phyloP scores from a whole-genome alignment of 169 alveolate species.

The Plasmodium gaboni region DNA sequence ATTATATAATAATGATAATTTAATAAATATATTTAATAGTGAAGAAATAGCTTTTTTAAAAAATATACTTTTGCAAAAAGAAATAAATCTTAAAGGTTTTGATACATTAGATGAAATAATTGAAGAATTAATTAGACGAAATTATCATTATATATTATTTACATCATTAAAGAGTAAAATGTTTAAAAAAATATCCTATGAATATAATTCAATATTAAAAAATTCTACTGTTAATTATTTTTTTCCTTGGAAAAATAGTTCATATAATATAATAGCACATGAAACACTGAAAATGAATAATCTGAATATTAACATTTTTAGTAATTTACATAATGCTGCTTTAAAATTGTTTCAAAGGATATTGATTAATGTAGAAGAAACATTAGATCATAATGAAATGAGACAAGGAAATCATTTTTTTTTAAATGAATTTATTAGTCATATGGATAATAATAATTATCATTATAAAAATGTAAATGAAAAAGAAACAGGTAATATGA shows the following conservation, averaged over 20 bases:
- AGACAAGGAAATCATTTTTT: constrained; percentile 20
- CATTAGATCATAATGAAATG: neutral
- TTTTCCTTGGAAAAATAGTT: constrained; percentile 52
- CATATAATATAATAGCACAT: constrained; percentile 68
- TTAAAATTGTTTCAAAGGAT: constrained; percentile 38
- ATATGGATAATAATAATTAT: constrained; percentile 22
- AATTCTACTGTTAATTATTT: constrained; percentile 73
- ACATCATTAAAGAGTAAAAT: constrained; percentile 57
- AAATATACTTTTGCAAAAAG: constrained; percentile 60
- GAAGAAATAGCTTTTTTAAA: constrained; percentile 74
- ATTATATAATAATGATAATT: constrained; percentile 55
- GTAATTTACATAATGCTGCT: constrained; percentile 52
- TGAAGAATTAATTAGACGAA: constrained; percentile 57
- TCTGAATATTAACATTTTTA: constrained; percentile 53
- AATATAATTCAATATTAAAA: constrained; percentile 54
- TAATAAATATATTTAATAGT: constrained; percentile 66
- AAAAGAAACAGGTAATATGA: neutral
- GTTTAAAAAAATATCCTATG: constrained; percentile 67
- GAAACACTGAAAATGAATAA: constrained; percentile 35
- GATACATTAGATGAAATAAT: constrained; percentile 55
- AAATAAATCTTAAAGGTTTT: constrained; percentile 34
- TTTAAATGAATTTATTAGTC: constrained; percentile 28
- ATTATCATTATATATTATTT: constrained; percentile 70
- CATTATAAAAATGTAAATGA: constrained; percentile 25
- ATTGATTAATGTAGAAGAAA: constrained; percentile 24